Evolutionary conservation across 2,329 filamentous ascomycete species (phyloP), one percentile per base, ranked within the genome.

Genomic region (Diaporthe nobilis): DNA sequence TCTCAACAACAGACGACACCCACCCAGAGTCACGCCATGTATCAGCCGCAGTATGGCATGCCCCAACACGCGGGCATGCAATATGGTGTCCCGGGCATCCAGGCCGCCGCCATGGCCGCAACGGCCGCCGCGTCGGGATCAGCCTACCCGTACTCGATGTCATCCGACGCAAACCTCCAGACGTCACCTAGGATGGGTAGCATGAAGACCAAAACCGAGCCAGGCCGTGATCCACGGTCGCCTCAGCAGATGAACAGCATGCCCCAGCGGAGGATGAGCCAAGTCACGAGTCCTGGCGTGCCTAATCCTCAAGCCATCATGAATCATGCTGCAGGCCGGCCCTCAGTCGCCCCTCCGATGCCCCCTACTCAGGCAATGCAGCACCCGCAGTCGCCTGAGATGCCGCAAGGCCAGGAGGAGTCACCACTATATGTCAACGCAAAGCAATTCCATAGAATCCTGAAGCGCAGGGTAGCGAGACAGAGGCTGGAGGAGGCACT

Each of bases 371-470:
- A 93, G 82, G 88, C 90, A 78, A 92, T 93, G 85, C 92, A 91
- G 76, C 90, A 91, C 61, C 90, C 91, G 4, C 92, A 94, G 77
- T 96, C 95, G 1, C 94, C 95, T 10, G 96, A 98, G 82, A 91
- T 97, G 80, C 90, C 94, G 1, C 87, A 93, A 4, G 88, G 90
- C 20, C 92, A 92, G 5, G 97, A 98, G 83, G 97, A 99, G 82
- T 96, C 96, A 0, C 97, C 97, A 0, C 88, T 99, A 1, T 99
- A 99, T 80, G 97, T 99, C 81, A 99, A 99, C 81, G 97, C 97
- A 7, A 99, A 99, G 84, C 97, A 99, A 82, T 99, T 99, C 80
- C 97, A 99, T 83, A 94, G 97, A 37, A 99, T 99, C 67, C 86
- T 99, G 73, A 98, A 99, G 88, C 91, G 97, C 75, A 92, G 97